Evolutionary conservation across 2,329 filamentous ascomycete genomes (phyloP), one percentile per base, ranked within the genome.

Genomic region (Venturia pyrina): DNA sequence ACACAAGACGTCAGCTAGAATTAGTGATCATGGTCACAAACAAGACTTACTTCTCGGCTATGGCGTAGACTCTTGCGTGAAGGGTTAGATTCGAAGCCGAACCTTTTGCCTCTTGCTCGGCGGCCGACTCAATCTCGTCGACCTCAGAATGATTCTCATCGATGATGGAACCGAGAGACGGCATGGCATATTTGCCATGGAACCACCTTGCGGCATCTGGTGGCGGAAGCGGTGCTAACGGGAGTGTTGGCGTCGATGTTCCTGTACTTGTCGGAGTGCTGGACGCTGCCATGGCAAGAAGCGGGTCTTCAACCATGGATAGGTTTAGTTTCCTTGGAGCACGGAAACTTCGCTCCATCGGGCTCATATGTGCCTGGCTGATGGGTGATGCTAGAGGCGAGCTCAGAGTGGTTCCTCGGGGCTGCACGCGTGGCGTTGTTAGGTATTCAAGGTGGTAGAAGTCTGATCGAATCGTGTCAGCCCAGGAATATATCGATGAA

Each of bases 61-160:
- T 75, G 43, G 79, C 79, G 70, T 82, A 82, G 48, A 82, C 77
- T 64, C 78, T 77, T 17, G 79, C 77, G 69, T 82, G 80, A 19
- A 76, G 74, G 61, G 81, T 68, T 6, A 81, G 74, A 69, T 80
- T 75, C 6, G 78, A 74, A 53, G 74, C 72, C 67, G 78, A 75
- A 15, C 71, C 70, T 60, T 77, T 75, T 50, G 73, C 70, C 62
- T 77, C 72, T 57, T 77, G 71, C 66, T 75, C 73, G 28, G 68
- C 68, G 48, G 56, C 17, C 24, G 70, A 67, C 21, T 70, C 66
- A 41, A 61, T 68, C 64, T 76, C 73, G 56, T 71, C 66, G n/a
- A 32, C 15, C 24, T 64, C 5, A 13, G 10, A 13, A 19, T 62
- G 21, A n/a, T 41, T 37, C 46, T 76, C 71, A 56, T 74, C 70